phyloP scores from a whole-genome alignment of 768 basidiomycete species.

The Tulasnella sp. region DNA sequence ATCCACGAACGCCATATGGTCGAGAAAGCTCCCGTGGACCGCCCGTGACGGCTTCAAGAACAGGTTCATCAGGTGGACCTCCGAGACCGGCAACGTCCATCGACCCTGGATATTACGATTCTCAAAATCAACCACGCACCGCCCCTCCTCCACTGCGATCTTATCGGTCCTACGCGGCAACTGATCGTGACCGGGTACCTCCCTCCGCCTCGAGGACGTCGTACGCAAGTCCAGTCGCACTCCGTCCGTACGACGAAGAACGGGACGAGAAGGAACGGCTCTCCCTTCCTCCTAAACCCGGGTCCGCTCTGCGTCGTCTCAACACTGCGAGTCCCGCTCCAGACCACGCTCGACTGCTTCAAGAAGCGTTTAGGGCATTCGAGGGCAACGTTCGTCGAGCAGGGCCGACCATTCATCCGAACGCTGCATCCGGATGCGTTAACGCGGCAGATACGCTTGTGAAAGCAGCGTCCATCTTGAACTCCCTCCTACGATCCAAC shows the following conservation, averaged over 20 bases:
- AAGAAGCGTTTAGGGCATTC: constrained; percentile 62
- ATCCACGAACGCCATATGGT: neutral
- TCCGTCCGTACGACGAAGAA: neutral
- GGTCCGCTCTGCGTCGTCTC: neutral
- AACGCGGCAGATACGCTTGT: constrained; percentile 58
- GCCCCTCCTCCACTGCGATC: constrained; percentile 34
- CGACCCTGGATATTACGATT: constrained; percentile 30
- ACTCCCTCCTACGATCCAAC: constrained; percentile 49
- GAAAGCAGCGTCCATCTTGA: constrained; percentile 57
- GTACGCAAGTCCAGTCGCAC: neutral
- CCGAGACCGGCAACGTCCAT: constrained; percentile 32
- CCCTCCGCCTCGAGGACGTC: constrained; percentile 15
- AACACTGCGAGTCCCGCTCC: neutral
- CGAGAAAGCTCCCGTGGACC: neutral
- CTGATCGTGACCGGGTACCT: constrained; percentile 22
- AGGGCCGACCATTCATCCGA: constrained; percentile 29
- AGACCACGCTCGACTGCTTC: constrained; percentile 64
- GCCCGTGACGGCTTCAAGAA: neutral
- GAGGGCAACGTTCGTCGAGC: constrained; percentile 56
- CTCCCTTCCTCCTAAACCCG: neutral
- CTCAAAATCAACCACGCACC: constrained; percentile 31
- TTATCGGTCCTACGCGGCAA: constrained; percentile 38
- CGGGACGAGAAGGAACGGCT: neutral
- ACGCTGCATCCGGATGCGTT: constrained; percentile 46
- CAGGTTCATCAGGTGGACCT: neutral